Evolutionary conservation across 2,329 filamentous ascomycete species (phyloP).

Genomic region (Domatiomyces catenatus): DNA sequence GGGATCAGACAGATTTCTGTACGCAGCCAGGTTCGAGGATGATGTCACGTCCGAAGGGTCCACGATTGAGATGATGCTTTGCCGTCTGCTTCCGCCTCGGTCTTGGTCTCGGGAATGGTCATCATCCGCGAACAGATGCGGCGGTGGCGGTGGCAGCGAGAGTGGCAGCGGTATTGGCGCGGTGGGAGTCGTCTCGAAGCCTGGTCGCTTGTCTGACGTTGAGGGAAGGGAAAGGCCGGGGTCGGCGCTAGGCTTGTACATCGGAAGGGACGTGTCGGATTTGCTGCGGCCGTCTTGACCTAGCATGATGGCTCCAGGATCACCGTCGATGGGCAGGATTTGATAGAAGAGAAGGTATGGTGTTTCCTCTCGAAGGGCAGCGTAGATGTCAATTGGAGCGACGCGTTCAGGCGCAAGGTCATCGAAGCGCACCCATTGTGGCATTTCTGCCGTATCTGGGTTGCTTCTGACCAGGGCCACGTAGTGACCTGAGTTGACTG

Average conservation of each 20-base stretch:
- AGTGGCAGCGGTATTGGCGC: no score
- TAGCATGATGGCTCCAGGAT: slow-evolving; percentile 26
- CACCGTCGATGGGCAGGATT: slow-evolving; percentile 70
- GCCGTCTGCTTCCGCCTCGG: slow-evolving; percentile 14
- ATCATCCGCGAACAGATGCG: slow-evolving; percentile 1
- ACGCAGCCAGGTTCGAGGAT: neutral
- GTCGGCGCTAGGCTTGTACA: slow-evolving; percentile 9
- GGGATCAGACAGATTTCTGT: neutral
- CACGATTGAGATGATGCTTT: slow-evolving; percentile 20
- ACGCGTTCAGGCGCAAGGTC: slow-evolving; percentile 65
- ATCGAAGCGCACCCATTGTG: slow-evolving; percentile 83
- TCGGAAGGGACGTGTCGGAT: slow-evolving; percentile 9
- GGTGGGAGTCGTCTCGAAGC: slow-evolving; percentile 23
- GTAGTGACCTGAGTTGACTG: slow-evolving; percentile 81
- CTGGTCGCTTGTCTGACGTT: slow-evolving; percentile 20
- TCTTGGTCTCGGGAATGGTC: slow-evolving; percentile 11
- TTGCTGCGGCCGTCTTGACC: slow-evolving; percentile 20
- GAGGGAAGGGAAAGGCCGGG: slow-evolving; percentile 1
- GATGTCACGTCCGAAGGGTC: slow-evolving; percentile 8
- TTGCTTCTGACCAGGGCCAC: slow-evolving; percentile 68
- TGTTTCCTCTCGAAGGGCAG: slow-evolving; percentile 68
- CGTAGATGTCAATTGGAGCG: slow-evolving; percentile 58
- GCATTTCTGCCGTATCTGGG: slow-evolving; percentile 35
- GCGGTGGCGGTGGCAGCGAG: slow-evolving; percentile 4
- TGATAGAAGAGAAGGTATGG: slow-evolving; percentile 94